A percentile compares a stretch with the other conserved stretches of the same genome.
Conservation (phyloP, 805 yeast species). For the Myxozyma sirexii region DNA sequence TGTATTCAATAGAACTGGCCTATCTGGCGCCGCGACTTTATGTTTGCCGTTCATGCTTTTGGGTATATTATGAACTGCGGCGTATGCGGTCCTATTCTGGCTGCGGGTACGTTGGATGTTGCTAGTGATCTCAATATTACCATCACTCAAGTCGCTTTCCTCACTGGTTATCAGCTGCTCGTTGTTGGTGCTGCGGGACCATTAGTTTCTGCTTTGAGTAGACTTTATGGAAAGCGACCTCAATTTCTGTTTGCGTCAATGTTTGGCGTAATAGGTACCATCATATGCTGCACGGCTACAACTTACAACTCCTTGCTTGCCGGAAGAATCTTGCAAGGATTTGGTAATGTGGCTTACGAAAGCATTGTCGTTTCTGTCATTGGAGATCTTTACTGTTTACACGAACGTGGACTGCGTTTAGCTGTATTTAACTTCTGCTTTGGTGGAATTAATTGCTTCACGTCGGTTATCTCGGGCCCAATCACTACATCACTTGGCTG, state of each 20-base stretch:
- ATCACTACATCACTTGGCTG: slow-evolving; percentile 55
- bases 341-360: slow-evolving; percentile 43
- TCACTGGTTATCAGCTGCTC: slow-evolving; percentile 2
- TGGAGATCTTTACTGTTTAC: slow-evolving; percentile 55
- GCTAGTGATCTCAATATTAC: not conserved
- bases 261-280: not conserved
- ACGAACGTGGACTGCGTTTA: slow-evolving; percentile 52
- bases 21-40: not conserved
- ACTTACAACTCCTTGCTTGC: not conserved
- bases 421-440: slow-evolving; percentile 57
- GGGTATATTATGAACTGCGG: not conserved
- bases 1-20: slow-evolving; percentile 9
- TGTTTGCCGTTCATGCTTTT: not conserved
- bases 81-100: slow-evolving; percentile 2
- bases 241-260: not conserved
- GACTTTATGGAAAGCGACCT: not conserved
- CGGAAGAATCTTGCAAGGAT: slow-evolving; percentile 40
- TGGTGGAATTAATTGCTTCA: slow-evolving; percentile 55
- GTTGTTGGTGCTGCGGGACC: not conserved
- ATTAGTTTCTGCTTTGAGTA: not conserved
- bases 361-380: slow-evolving; percentile 54
- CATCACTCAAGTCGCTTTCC: not conserved
- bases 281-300: not conserved
- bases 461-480: slow-evolving; percentile 62
- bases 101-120: not conserved